These are phyloP conservation scores for Pleomassaria siparia DNA, from an alignment of 2,329 filamentous ascomycete genomes.

Conservation along the genomic window DNA sequence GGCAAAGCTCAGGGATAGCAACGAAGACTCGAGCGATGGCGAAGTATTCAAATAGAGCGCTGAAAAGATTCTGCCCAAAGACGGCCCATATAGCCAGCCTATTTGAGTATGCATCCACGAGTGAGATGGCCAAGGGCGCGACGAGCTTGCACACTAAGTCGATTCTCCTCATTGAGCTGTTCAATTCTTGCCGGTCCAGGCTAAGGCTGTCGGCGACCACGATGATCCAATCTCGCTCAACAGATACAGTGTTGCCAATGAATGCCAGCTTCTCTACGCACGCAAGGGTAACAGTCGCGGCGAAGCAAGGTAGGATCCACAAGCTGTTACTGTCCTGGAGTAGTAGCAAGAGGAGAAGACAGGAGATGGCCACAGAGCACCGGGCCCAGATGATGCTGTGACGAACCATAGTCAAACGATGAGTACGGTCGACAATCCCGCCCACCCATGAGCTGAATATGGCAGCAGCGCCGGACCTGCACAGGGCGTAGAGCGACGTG, in stretches of 20 bases:
- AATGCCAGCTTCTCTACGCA: slow-evolving; percentile 69
- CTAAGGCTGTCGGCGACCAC: slow-evolving; percentile 48
- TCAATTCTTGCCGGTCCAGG: slow-evolving; percentile 46
- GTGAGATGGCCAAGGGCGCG: slow-evolving; percentile 55
- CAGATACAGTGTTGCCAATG: slow-evolving; percentile 65
- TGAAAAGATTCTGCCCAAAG: slow-evolving; percentile 53
- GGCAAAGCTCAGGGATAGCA: slow-evolving; percentile 33
- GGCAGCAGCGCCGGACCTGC: slow-evolving; percentile 60
- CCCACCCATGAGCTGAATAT: slow-evolving; percentile 62
- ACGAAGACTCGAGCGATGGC: slow-evolving; percentile 51
- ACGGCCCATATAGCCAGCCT: slow-evolving; percentile 52
- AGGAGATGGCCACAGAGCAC: slow-evolving; percentile 34
- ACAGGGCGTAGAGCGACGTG: slow-evolving; percentile 68
- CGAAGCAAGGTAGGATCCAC: slow-evolving; percentile 33
- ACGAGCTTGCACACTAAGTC: slow-evolving; percentile 61
- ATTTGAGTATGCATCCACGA: slow-evolving; percentile 53
- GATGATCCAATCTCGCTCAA: slow-evolving; percentile 72
- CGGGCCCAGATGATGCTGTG: slow-evolving; percentile 45
- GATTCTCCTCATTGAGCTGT: slow-evolving; percentile 62
- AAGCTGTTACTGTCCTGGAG: slow-evolving; percentile 10
- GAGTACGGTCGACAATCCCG: slow-evolving; percentile 57
- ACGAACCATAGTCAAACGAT: slow-evolving; percentile 44
- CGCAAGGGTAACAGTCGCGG: slow-evolving; percentile 54
- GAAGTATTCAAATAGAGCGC: slow-evolving; percentile 56
- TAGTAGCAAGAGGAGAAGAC: slow-evolving; percentile 27